Evolutionary conservation across 176 grass and related monocot genomes (phyloP).

Genomic region (Musa itinerans): DNA sequence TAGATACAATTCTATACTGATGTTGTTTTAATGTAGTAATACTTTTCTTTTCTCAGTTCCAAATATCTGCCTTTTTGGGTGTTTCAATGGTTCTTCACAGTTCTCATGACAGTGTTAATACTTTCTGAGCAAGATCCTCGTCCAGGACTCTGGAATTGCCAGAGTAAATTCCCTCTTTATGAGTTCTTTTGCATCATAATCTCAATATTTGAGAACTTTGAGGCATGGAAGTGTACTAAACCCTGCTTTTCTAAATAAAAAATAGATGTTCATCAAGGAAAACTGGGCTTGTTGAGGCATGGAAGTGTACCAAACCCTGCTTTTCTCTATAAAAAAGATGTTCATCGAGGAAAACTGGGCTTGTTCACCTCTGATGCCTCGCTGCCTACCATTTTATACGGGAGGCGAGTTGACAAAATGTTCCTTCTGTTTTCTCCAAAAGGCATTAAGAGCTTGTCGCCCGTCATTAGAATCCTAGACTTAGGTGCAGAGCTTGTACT

Average conservation of each 20-base stretch:
- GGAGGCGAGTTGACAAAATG: neutral
- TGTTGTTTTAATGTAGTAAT: neutral
- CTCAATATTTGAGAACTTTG: neutral
- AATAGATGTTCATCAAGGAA: neutral
- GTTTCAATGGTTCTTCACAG: neutral
- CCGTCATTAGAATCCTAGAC: neutral
- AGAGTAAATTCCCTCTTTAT: neutral
- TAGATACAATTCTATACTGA: neutral
- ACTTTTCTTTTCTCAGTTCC: neutral
- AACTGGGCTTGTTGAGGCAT: neutral
- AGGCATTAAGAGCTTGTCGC: neutral
- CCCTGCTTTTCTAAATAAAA: neutral
- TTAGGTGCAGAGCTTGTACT: neutral
- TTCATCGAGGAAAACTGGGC: neutral
- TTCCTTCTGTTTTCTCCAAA: neutral
- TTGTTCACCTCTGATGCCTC: neutral
- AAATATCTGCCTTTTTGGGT: neutral
- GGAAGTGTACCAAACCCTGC: neutral
- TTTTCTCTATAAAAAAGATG: neutral
- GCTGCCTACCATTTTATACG: neutral
- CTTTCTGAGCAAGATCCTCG: neutral
- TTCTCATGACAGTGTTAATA: neutral
- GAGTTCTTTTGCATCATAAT: neutral
- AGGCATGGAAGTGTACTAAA: neutral
- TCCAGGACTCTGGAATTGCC: neutral